Base-by-base conservation (phyloP, 2,329 filamentous ascomycete genomes). In the Phyllosticta citriasiana region DNA sequence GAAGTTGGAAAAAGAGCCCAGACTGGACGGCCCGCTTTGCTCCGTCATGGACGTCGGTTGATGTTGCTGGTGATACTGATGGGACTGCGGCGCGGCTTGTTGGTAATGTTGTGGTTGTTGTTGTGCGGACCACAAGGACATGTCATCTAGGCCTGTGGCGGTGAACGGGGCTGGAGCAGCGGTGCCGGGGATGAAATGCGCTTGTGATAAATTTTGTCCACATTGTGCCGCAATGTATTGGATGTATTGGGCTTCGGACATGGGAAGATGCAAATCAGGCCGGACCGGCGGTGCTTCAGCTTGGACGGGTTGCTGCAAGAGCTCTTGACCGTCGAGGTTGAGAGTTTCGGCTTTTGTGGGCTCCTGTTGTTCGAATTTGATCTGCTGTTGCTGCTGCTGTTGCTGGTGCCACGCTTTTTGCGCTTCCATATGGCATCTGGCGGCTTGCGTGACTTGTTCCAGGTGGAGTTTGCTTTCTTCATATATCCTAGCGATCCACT, bases 401-500 rank as follows among this genome's bases (percentile, higher is more conserved):
- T 40, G 35, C 9, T 40, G 4, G n/a, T 47, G 40, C 40, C 40
- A 47, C 5, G 40, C 40, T 47, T 47, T 16, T n/a, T 47, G 14
- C 12, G 14, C 40, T 7, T 47, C 40, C 40, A n/a, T 47, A 14
- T 7, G 40, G 40, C 40, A 5, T 47, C 40, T 4, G 7, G 40
- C 40, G 6, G 12, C 40, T 6, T 16, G 12, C 1, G 40, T 47
- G 6, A n/a, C 14, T n/a, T 57, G 24, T 19, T 60, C 53, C 24
- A 56, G 35, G 19, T 60, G 47, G 35, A 60, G 64, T 57, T 73
- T 75, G 67, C 70, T 72, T 1, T 75, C 77, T 59, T 75, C 70
- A 64, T 77, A 77, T 14, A 79, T 70, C 22, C 71, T 68, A 19
- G 72, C 68, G 24, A 79, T 73, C 1, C 76, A 74, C 56, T 77